Evolutionary conservation across 1,284 basidiomycete species (phyloP).

Genomic region (Ceratobasidium papillatum): DNA sequence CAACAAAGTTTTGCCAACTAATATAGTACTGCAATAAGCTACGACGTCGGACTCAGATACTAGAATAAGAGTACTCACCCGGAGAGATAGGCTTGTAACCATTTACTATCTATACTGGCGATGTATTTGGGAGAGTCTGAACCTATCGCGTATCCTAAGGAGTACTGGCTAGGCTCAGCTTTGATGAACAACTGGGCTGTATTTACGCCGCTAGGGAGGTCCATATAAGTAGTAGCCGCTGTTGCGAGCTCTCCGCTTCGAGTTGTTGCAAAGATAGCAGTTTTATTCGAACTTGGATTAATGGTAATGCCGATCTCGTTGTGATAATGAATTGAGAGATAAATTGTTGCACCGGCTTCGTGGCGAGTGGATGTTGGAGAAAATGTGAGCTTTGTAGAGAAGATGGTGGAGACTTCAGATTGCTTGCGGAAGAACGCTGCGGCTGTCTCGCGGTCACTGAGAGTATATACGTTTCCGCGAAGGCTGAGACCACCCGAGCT

Average conservation of each 20-base stretch:
- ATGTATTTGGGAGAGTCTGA: not conserved
- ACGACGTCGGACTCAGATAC: too few relatives aligned
- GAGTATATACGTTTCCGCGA: slow-evolving; percentile 43
- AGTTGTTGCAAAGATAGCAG: slow-evolving; percentile 38
- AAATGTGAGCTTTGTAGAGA: slow-evolving; percentile 37
- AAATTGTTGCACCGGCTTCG: slow-evolving; percentile 40
- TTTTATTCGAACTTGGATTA: slow-evolving; percentile 32
- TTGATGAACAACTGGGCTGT: slow-evolving; percentile 38
- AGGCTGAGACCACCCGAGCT: slow-evolving; percentile 37
- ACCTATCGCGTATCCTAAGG: slow-evolving; percentile 32
- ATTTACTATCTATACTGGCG: slow-evolving; percentile 36
- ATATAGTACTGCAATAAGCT: not conserved
- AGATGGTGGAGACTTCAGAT: slow-evolving; percentile 23
- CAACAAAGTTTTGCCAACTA: slow-evolving; percentile 42
- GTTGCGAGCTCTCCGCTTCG: slow-evolving; percentile 33
- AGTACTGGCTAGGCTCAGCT: slow-evolving; percentile 36
- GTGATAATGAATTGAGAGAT: slow-evolving; percentile 40
- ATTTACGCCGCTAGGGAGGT: slow-evolving; percentile 4
- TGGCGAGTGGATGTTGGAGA: slow-evolving; percentile 38
- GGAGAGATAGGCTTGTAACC: slow-evolving; percentile 37
- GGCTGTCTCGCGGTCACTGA: slow-evolving; percentile 44
- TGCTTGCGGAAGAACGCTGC: slow-evolving; percentile 45
- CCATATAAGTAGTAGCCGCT: slow-evolving; percentile 33
- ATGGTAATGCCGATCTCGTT: slow-evolving; percentile 41
- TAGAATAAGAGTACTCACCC: slow-evolving; percentile 13